A percentile compares a stretch with the other conserved stretches of the same genome.
phyloP scores from a whole-genome alignment of 768 basidiomycete species.

The Boletus subparvulus region DNA sequence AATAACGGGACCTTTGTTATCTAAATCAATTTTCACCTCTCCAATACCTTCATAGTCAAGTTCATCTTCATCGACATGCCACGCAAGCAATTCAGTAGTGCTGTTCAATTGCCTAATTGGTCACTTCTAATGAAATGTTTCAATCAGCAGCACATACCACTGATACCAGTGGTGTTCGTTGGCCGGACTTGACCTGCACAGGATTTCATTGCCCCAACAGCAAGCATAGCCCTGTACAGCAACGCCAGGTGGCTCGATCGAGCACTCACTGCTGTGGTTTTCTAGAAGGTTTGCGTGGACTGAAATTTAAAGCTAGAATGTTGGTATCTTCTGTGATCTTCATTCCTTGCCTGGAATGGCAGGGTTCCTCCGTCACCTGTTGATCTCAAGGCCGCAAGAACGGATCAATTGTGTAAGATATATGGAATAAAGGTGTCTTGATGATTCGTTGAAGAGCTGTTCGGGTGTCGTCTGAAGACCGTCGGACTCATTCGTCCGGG shows the following conservation, averaged over 20 bases:
- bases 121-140: neutral
- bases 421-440: neutral
- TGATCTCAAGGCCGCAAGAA: neutral
- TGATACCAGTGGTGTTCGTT: neutral
- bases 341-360: neutral
- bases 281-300: neutral
- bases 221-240: slow-evolving; percentile 24
- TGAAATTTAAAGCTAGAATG: neutral
- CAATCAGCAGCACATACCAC: neutral
- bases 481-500: neutral
- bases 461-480: neutral
- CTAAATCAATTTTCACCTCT: neutral
- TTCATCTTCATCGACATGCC: neutral
- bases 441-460: neutral
- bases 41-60: neutral
- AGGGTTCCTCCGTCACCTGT: neutral
- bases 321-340: slow-evolving; percentile 2
- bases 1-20: neutral
- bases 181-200: slow-evolving; percentile 6
- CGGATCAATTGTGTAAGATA: neutral
- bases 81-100: neutral
- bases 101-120: neutral
- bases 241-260: neutral
- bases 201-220: slow-evolving; percentile 9
- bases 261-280: neutral